Evolutionary conservation across 352 stramenopile genomes (phyloP), one percentile per base, ranked within the genome.

Genomic region (Phytophthora pini): DNA sequence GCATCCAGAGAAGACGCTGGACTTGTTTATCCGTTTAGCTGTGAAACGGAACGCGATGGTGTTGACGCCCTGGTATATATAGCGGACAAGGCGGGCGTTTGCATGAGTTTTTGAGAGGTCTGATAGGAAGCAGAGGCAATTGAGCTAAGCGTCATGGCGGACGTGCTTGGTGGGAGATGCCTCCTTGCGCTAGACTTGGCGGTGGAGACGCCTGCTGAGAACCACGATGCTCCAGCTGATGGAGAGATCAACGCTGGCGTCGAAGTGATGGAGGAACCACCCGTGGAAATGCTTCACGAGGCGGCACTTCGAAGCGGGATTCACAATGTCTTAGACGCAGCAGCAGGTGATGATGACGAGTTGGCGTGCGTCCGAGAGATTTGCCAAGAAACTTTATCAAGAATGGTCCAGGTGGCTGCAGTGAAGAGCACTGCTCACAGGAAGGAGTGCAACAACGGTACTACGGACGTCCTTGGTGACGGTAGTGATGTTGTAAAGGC

Each of bases 351-450:
- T 31, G 70, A 78, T 17, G 71, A 85, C 2, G 72, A 79, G 38
- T 70, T 85, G 24, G 60, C 62, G 50, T 77, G 77, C 41, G 56
- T 93, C n/a, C 82, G 82, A 22, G 82, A 94, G 36, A 65, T 92
- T n/a, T 94, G 86, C 46, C 68, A 70, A 8, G 68, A 85, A 43
- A 90, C 84, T 11, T 53, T 92, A 22, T 53, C 52, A 12, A 61
- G 41, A 38, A 72, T 68, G 57, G 53, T 69, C 5, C 46, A 32
- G 50, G 38, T 72, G 20, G 50, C 46, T 32, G 56, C 56, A 22
- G 53, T 57, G 5, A 64, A 54, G 31, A 62, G 39, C 24, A 15
- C 55, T 17, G 26, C 44, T 15, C 17, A 63, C 17, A 50, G 68
- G 27, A 4, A 73, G 15, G 46, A 39, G 5, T 51, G 12, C 5